Evolutionary conservation across 495 filamentous ascomycete genomes (phyloP).

Genomic region (Neohortaea acidophila): DNA sequence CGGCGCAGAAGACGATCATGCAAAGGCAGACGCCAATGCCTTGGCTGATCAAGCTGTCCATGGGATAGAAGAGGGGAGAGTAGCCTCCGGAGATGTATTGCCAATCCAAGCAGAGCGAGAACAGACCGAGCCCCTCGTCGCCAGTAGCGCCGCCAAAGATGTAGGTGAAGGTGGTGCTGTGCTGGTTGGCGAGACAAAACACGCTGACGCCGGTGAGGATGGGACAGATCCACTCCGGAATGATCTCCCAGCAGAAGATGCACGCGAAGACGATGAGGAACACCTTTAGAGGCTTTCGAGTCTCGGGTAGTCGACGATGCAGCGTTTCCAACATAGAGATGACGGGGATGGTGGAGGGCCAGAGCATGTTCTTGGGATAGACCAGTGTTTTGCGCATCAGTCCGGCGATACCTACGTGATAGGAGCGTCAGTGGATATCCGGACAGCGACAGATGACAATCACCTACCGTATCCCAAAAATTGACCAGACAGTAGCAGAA

Average conservation of each 20-base stretch:
- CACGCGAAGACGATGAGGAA: conserved; percentile 30
- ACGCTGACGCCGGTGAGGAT: conserved; percentile 41
- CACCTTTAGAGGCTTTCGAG: conserved; percentile 25
- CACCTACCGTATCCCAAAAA: no score
- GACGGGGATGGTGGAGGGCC: no score
- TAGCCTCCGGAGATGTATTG: conserved; percentile 32
- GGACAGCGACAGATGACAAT: no score
- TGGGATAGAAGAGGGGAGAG: conserved; percentile 22
- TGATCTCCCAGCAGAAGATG: conserved; percentile 36
- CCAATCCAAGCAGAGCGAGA: conserved; percentile 40
- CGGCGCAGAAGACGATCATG: conserved; percentile 28
- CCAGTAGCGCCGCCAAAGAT: conserved; percentile 41
- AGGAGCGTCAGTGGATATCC: no score
- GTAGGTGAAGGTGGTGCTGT: conserved; percentile 28
- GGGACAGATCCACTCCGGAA: conserved; percentile 41
- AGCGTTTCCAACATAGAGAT: no score
- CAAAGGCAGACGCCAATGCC: conserved; percentile 34
- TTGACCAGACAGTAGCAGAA: no score
- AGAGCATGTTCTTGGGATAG: no score
- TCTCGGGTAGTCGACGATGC: conserved; percentile 22
- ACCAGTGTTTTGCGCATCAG: no score
- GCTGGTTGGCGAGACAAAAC: conserved; percentile 39
- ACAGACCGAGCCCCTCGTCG: conserved; percentile 37
- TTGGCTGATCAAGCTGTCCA: conserved; percentile 27
- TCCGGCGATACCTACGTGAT: no score